Evolutionary conservation across 2,329 filamentous ascomycete species (phyloP).

Genomic region (Raffaelea arxii): DNA sequence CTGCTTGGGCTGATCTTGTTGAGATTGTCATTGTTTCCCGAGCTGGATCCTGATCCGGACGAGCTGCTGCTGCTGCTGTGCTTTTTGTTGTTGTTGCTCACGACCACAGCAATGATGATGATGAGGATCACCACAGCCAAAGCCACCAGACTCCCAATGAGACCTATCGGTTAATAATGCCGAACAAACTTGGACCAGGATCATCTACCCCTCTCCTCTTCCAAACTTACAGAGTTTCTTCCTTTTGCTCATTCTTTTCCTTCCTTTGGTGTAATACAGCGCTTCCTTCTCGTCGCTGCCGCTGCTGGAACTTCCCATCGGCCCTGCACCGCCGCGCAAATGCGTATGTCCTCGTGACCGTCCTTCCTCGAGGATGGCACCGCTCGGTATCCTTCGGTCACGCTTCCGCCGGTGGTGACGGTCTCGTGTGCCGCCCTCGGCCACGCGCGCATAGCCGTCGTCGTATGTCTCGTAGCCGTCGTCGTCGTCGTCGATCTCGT

Average conservation of each 20-base stretch:
- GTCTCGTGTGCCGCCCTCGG: slow-evolving; percentile 6
- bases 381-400: slow-evolving; percentile 56
- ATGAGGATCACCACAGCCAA: slow-evolving; percentile 54
- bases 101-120: slow-evolving; percentile 57
- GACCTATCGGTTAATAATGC: slow-evolving; percentile 32
- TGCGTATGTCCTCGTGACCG: slow-evolving; percentile 18
- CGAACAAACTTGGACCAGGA: no score
- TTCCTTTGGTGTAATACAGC: slow-evolving; percentile 18
- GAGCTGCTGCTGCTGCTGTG: not conserved
- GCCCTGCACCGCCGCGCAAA: slow-evolving; percentile 28
- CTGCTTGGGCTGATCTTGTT: slow-evolving; percentile 41
- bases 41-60: slow-evolving; percentile 1
- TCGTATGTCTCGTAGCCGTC: not conserved
- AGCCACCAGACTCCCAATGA: slow-evolving; percentile 43
- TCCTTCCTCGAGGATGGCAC: slow-evolving; percentile 60
- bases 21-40: slow-evolving; percentile 32
- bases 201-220: no score
- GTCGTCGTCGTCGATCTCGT: not conserved
- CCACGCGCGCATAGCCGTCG: slow-evolving; percentile 10
- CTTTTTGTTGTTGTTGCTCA: slow-evolving; percentile 46
- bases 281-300: slow-evolving; percentile 42
- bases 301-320: slow-evolving; percentile 36
- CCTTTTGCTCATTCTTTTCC: slow-evolving; percentile 28
- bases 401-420: slow-evolving; percentile 7
- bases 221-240: slow-evolving; percentile 51